A percentile compares a stretch with the other conserved stretches of the same genome.
These are phyloP conservation scores for Pythium aquatile DNA, from an alignment of 352 stramenopile genomes.

Conservation along the genomic window DNA sequence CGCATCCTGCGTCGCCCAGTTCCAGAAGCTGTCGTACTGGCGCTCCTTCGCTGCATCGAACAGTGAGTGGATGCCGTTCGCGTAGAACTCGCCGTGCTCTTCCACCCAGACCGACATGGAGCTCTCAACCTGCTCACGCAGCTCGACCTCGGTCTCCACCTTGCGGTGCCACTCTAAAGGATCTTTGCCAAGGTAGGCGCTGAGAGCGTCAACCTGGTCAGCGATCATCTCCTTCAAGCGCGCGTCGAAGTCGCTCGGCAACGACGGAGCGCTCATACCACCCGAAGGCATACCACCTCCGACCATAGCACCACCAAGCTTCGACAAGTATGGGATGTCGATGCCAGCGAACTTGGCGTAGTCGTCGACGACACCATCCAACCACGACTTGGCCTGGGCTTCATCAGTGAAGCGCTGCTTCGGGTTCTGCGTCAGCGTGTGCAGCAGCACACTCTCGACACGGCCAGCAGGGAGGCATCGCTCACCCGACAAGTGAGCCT, in stretches of 20 bases:
- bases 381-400: constrained; percentile 68
- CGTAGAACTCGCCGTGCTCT: constrained; percentile 46
- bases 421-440: constrained; percentile 64
- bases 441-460: constrained; percentile 78
- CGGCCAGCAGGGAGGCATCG: constrained; percentile 68
- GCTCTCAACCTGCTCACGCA: constrained; percentile 38
- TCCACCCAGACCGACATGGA: constrained; percentile 33
- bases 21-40: constrained; percentile 55
- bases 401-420: constrained; percentile 68
- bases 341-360: constrained; percentile 54
- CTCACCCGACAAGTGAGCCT: constrained; percentile 67
- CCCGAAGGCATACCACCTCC: constrained; percentile 14
- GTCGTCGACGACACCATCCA: constrained; percentile 75
- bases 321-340: constrained; percentile 40
- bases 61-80: constrained; percentile 37
- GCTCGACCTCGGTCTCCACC: constrained; percentile 31
- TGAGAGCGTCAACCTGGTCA: constrained; percentile 33
- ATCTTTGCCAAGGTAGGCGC: constrained; percentile 36
- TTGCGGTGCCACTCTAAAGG: constrained; percentile 30
- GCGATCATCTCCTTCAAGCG: constrained; percentile 35
- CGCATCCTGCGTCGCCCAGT: constrained; percentile 54
- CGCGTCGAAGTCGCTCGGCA: constrained; percentile 34
- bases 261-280: constrained; percentile 21
- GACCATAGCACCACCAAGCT: constrained; percentile 28
- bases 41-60: constrained; percentile 48